phyloP scores from a whole-genome alignment of 495 filamentous ascomycete genomes.

The Schizothecium vesticola region DNA sequence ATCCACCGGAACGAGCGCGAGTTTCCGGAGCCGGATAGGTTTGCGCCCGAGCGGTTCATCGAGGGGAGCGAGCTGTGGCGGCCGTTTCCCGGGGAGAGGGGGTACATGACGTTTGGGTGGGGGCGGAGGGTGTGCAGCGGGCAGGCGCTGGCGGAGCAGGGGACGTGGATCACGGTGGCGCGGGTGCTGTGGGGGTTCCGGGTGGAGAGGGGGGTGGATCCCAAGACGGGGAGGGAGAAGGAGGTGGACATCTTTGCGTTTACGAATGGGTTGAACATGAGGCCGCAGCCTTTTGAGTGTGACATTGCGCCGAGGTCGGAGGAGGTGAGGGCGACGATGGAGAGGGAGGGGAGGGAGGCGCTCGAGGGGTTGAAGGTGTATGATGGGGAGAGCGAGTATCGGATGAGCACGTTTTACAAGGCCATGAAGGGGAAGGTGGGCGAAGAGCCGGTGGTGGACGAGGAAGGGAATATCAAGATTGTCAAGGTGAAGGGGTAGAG shows the following conservation, averaged over 20 bases:
- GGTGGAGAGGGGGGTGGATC: slow-evolving; percentile 45
- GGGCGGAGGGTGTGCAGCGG: slow-evolving; percentile 56
- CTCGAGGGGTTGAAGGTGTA: slow-evolving; percentile 47
- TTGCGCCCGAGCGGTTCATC: slow-evolving; percentile 47
- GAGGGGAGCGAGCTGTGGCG: slow-evolving; percentile 42
- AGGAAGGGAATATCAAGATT: slow-evolving; percentile 25
- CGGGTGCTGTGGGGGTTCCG: slow-evolving; percentile 52
- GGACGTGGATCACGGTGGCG: slow-evolving; percentile 51
- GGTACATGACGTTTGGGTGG: slow-evolving; percentile 62
- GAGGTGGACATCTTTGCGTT: slow-evolving; percentile 49
- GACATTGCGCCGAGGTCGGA: slow-evolving; percentile 44
- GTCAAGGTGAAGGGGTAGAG: slow-evolving; percentile 17
- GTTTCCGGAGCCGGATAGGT: slow-evolving; percentile 57
- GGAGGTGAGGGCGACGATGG: slow-evolving; percentile 47
- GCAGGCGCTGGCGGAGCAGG: slow-evolving; percentile 54
- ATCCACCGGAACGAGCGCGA: slow-evolving; percentile 60
- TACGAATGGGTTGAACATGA: slow-evolving; percentile 53
- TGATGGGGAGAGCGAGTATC: slow-evolving; percentile 54
- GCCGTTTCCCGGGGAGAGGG: slow-evolving; percentile 53
- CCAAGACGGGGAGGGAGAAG: slow-evolving; percentile 43
- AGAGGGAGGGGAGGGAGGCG: slow-evolving; percentile 51
- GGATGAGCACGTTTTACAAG: slow-evolving; percentile 51
- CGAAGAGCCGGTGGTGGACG: slow-evolving; percentile 28
- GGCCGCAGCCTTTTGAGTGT: slow-evolving; percentile 49
- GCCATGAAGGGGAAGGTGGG: slow-evolving; percentile 26